Evolutionary conservation across 371 early-diverging fungal species (phyloP), one percentile per base, ranked within the genome.

Genomic region (Mucor saturninus): DNA sequence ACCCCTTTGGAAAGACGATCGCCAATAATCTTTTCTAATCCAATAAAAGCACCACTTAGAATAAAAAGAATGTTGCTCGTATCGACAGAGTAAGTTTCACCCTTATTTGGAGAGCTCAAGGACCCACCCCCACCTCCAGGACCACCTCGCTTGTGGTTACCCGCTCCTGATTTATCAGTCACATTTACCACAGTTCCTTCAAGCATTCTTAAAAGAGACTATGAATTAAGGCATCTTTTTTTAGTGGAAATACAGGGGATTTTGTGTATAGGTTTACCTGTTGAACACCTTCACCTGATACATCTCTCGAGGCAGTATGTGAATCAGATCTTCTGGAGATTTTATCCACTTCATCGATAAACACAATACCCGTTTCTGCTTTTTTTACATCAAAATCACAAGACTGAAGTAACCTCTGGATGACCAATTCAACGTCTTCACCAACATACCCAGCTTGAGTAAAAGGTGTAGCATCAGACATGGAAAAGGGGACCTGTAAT

Each of bases 391-490:
- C 92, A 67, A 87, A 95, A 71, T 95, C 92, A 61, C 93, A 91
- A 64, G 86, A 88, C 85, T 95, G 94, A 38, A 96, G 72, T 29
- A 96, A 72, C 32, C 96, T 80, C 61, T 91, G 90, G 51, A 96
- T 92, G 21, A 93, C 93, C 13, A 86, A 71, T 68, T 96, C 96
- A 14, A 95, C 95, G 75, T 96, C 96, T 61, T 95, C 96, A 39
- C 96, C 96, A 14, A 95, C 96, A 72, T 96, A 96, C 5, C 96
- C 96, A 7, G 96, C 92, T 61, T 94, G 94, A 8, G 96, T 96
- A 63, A 95, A 89, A 9, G 95, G 90, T 1, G 95, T 95, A 4
- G 96, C 96, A 69, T 96, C 96, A n/a, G 91, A 91, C 81, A 94
- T 91, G 0, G 94, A 92, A 63, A 94, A 95, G 1, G 96, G 96